Evolutionary conservation across 163 green algal genomes (phyloP), one percentile per base, ranked within the genome.

Genomic region (Scenedesmus sp.): DNA sequence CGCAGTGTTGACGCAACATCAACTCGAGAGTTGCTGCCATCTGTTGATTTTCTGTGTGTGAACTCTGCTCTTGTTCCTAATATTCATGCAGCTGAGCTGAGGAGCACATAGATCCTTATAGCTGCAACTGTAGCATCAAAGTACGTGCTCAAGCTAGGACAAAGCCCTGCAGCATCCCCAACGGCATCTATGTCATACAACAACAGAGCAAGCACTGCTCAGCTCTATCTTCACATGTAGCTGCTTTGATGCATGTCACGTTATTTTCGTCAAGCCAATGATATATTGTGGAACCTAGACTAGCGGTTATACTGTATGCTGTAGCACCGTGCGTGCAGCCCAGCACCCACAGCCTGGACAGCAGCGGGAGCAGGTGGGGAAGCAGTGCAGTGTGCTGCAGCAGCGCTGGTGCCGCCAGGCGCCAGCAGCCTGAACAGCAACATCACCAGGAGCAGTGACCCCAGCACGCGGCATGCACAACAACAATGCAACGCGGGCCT

Each of bases 401-500:
- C 16, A 49, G 35, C 72, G 2, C 35, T 0, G 2, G 13, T 3
- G 13, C 72, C 49, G 1, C 0, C 20, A 7, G 2, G 72, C 4
- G 37, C 49, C 33, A 76, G 82, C 82, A 42, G 44, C 30, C 4
- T 56, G n/a, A 72, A 49, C 35, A 87, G 81, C 49, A 76, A 16
- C 46, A 18, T n/a, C n/a, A n/a, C n/a, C 56, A 37, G 22, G 42
- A 43, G n/a, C 40, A 46, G 44, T 37, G 35, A 22, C n/a, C 78
- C 35, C 49, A 78, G 51, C 33, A 53, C 33, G 59, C 83, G 44
- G 5, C 83, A 88, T 81, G 83, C 72, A 76, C 65, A 76, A 37
- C 65, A 88, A 80, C 30, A 42, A 61, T n/a, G 85, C 72, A 24
- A 84, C 68, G 13, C 81, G 81, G 1, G 56, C 65, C 0, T 94